Conservation (phyloP, 768 basidiomycete species). For the Suillus plorans region DNA sequence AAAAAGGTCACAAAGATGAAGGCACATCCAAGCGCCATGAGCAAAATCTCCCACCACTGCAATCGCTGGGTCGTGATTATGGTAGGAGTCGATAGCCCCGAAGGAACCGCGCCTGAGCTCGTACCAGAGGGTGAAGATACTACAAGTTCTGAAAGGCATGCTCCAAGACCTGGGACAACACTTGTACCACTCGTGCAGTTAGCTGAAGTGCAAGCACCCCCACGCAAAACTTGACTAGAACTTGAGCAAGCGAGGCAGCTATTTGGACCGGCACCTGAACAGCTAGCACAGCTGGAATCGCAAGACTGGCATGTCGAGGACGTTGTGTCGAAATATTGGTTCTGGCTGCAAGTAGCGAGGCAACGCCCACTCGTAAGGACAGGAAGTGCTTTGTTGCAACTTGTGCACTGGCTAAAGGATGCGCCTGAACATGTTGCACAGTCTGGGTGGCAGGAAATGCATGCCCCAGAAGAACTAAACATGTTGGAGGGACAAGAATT, state of each 20-base stretch:
- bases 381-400: slow-evolving; percentile 65
- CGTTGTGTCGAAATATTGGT: slow-evolving; percentile 69
- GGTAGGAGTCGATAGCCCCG: slow-evolving; percentile 57
- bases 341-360: slow-evolving; percentile 70
- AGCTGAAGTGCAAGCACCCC: slow-evolving; percentile 62
- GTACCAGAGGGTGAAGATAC: slow-evolving; percentile 47
- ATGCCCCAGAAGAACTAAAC: slow-evolving; percentile 64
- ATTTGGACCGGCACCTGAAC: slow-evolving; percentile 63
- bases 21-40: slow-evolving; percentile 79
- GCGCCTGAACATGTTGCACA: slow-evolving; percentile 81
- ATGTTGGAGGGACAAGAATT: slow-evolving; percentile 71
- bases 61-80: slow-evolving; percentile 38
- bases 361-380: slow-evolving; percentile 77
- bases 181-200: slow-evolving; percentile 55
- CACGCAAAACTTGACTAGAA: slow-evolving; percentile 56
- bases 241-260: slow-evolving; percentile 76
- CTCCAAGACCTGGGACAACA: slow-evolving; percentile 69
- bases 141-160: slow-evolving; percentile 79
- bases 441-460: slow-evolving; percentile 81
- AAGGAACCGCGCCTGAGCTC: slow-evolving; percentile 43
- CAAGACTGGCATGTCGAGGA: slow-evolving; percentile 67
- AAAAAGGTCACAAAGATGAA: slow-evolving; percentile 72
- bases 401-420: slow-evolving; percentile 76
- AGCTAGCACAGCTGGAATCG: slow-evolving; percentile 77
- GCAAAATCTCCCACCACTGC: slow-evolving; percentile 82